Percentiles rank a stretch among this genome's conserved stretches.
Evolutionary conservation across 2,329 filamentous ascomycete genomes (phyloP).

Genomic region (Paraconiothyrium sp.): DNA sequence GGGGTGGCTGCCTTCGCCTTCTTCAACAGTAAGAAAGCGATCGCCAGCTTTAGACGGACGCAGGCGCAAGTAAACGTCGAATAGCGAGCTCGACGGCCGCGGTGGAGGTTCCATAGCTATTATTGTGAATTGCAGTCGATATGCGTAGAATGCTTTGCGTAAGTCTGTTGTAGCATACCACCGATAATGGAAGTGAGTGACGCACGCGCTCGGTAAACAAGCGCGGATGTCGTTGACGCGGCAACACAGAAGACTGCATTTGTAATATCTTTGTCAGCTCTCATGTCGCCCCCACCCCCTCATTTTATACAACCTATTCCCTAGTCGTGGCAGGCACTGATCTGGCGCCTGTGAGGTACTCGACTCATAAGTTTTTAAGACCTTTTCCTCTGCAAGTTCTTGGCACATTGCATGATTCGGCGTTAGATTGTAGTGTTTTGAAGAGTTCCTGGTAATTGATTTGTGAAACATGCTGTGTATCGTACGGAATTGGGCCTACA

Average conservation of each 20-base stretch:
- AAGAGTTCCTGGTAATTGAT: no score
- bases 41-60: constrained; percentile 56
- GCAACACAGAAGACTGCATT: background rate
- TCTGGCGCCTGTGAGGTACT: no score
- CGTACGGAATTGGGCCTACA: no score
- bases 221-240: constrained; percentile 1
- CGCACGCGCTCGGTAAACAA: constrained; percentile 7
- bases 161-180: constrained; percentile 22
- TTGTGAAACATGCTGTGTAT: no score
- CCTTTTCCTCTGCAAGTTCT: no score
- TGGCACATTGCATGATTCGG: no score
- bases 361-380: no score
- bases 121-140: constrained; percentile 16
- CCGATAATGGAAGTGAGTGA: constrained; percentile 11
- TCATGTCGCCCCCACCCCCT: background rate
- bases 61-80: constrained; percentile 90
- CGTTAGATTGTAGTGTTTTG: no score
- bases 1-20: constrained; percentile 47
- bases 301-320: background rate
- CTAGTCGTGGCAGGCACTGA: background rate
- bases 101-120: constrained; percentile 49
- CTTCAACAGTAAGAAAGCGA: constrained; percentile 82
- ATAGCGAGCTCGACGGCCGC: constrained; percentile 66
- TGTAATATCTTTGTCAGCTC: no score
- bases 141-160: constrained; percentile 14